Evolutionary conservation across 1,284 basidiomycete species (phyloP), one percentile per base, ranked within the genome.

Genomic region (Marasmius oreades): DNA sequence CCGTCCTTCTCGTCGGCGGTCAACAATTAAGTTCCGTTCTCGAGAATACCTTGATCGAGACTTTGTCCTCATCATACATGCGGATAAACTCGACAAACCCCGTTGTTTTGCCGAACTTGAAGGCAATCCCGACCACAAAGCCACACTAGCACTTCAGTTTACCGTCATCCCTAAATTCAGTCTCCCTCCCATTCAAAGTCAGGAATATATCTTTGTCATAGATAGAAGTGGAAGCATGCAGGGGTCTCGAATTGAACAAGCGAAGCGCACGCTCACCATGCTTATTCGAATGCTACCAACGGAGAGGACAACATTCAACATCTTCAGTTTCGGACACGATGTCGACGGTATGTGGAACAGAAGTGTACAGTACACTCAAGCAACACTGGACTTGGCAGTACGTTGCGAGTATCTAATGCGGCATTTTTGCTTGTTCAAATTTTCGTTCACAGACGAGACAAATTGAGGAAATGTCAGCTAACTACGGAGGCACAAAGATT

Each of bases 31-130:
- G 24, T 74, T 69, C 64, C 62, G 63, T 11, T 80, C 79, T 0
- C 16, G 57, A 3, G 64, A 65, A 2, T 80, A 77, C 59, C 67
- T 82, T 14, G 65, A 66, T 0, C 61, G 66, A 3, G 79, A 82
- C 59, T 82, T 83, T 51, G 68, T 81, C 2, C 58, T 84, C 24
- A 67, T 73, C 14, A 68, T 82, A 24, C 64, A 72, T 26, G 76
- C 80, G 0, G 67, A 72, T 3, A 75, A 67, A 4, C 65, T 85
- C 2, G 82, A 82, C 58, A 61, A 65, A 23, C 78, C 82, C 2
- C 73, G 82, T 8, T 83, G 81, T 57, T 81, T 85, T 61, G 80
- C 76, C 1, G 81, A 84, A 60, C 62, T 75, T 2, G 67, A 71
- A 26, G 58, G 57, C 14, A 63, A 67, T 46, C 57, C 64, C 2